A percentile compares a stretch with the other conserved stretches of the same genome.
Evolutionary conservation across 2,329 filamentous ascomycete genomes (phyloP).

Genomic region (Cercospora zeina): DNA sequence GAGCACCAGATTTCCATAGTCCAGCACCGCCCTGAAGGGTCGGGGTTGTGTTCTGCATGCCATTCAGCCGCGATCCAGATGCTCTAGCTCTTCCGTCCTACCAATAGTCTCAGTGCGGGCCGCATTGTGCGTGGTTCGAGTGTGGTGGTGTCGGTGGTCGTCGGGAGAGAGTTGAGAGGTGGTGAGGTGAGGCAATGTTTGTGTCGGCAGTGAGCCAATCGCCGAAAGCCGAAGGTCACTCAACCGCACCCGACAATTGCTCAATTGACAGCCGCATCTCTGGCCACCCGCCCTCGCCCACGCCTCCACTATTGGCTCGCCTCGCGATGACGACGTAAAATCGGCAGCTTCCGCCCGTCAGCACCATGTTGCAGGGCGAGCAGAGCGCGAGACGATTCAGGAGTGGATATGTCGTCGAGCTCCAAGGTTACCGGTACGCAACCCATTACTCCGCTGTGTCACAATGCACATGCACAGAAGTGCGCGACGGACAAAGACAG

Average conservation of each 20-base stretch:
- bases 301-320: not conserved
- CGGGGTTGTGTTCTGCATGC: conserved; percentile 18
- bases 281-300: not conserved
- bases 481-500: conserved; percentile 6
- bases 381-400: conserved; percentile 17
- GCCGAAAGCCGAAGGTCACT: not conserved
- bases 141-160: conserved; percentile 6
- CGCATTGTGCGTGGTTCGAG: conserved; percentile 33
- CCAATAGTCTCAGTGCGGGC: conserved; percentile 35
- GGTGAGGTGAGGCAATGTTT: conserved; percentile 10
- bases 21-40: conserved; percentile 23
- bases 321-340: conserved; percentile 1
- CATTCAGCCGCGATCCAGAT: conserved; percentile 17
- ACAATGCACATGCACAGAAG: not conserved
- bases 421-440: conserved; percentile 54
- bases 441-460: not conserved
- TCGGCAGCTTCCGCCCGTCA: conserved; percentile 1
- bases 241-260: conserved; percentile 7
- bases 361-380: conserved; percentile 11
- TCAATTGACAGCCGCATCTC: not conserved
- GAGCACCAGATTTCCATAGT: conserved; percentile 18
- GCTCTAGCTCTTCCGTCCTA: conserved; percentile 21
- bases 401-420: conserved; percentile 38
- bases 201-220: not conserved
- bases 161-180: not conserved